phyloP scores from a whole-genome alignment of 2,329 filamentous ascomycete species.

The Clarireedia hainanense region DNA sequence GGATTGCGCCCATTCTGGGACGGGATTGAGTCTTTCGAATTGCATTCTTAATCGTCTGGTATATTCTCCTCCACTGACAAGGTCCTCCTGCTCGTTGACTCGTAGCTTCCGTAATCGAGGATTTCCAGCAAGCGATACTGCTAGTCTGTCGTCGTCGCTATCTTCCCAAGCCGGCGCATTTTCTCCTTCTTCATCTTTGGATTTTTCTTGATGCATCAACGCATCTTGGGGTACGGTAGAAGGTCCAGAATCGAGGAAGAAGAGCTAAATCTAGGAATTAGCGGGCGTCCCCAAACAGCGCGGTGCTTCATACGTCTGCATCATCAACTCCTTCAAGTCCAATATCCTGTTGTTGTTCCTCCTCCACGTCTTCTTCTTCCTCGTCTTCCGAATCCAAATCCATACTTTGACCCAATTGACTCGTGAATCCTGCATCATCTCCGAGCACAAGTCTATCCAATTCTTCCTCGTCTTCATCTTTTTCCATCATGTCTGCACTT shows the following conservation, averaged over 20 bases:
- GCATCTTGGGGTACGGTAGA: conserved; percentile 17
- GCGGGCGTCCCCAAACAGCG: neutral
- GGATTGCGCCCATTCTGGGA: conserved; percentile 53
- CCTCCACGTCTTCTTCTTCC: conserved; percentile 26
- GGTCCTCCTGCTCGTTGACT: conserved; percentile 71
- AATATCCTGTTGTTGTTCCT: conserved; percentile 40
- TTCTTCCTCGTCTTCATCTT: conserved; percentile 77
- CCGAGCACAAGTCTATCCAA: conserved; percentile 86
- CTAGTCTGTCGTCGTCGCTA: conserved; percentile 86
- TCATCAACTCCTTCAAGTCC: conserved; percentile 63
- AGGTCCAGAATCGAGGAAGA: conserved; percentile 32
- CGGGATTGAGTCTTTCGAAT: conserved; percentile 52
- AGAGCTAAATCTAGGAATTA: conserved; percentile 25
- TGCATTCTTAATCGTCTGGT: conserved; percentile 71
- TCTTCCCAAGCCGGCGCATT: conserved; percentile 74
- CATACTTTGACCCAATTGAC: conserved; percentile 57
- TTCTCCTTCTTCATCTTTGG: conserved; percentile 32
- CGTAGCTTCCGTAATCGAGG: conserved; percentile 76
- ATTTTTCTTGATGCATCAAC: conserved; percentile 15
- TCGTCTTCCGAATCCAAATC: conserved; percentile 19
- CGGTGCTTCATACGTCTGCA: conserved; percentile 43
- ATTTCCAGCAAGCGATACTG: conserved; percentile 71
- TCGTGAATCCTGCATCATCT: conserved; percentile 72
- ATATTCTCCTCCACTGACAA: conserved; percentile 83
- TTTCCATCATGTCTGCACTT: conserved; percentile 42